Evolutionary conservation across 2,329 filamentous ascomycete species (phyloP).

Genomic region (Colletotrichum eleusines): DNA sequence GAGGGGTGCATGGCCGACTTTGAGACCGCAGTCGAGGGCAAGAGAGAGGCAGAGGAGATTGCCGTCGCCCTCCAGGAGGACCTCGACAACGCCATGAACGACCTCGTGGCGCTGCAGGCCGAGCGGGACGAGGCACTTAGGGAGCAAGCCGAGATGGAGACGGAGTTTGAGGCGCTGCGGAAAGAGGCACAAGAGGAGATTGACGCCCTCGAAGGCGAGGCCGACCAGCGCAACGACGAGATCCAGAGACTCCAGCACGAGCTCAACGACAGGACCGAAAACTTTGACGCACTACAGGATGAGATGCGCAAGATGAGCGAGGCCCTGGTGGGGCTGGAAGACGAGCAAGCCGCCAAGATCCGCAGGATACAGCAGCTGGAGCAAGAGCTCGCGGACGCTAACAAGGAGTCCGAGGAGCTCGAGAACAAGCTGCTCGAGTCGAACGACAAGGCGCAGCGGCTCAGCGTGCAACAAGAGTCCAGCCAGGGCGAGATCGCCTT

Average conservation of each 20-base stretch:
- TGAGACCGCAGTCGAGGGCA: slow-evolving; percentile 75
- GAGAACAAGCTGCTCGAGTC: slow-evolving; percentile 87
- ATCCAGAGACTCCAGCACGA: slow-evolving; percentile 78
- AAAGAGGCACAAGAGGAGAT: slow-evolving; percentile 76
- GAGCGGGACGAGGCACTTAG: slow-evolving; percentile 89
- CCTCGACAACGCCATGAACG: slow-evolving; percentile 81
- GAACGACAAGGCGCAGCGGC: slow-evolving; percentile 87
- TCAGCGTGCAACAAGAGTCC: slow-evolving; percentile 92
- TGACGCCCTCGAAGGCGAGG: slow-evolving; percentile 75
- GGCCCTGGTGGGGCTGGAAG: slow-evolving; percentile 86
- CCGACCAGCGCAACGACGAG: slow-evolving; percentile 79
- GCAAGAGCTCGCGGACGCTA: slow-evolving; percentile 83
- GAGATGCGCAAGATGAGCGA: slow-evolving; percentile 96
- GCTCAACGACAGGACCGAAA: slow-evolving; percentile 82
- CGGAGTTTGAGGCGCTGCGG: slow-evolving; percentile 70
- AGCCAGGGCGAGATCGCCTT: slow-evolving; percentile 94
- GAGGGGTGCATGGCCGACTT: slow-evolving; percentile 85
- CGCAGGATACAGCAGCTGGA: slow-evolving; percentile 86
- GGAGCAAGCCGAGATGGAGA: slow-evolving; percentile 69
- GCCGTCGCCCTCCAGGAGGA: slow-evolving; percentile 80
- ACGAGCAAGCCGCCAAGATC: slow-evolving; percentile 85
- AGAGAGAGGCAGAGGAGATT: slow-evolving; percentile 69
- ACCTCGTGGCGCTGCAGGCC: slow-evolving; percentile 80
- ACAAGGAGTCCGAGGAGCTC: slow-evolving; percentile 86
- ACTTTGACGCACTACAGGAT: slow-evolving; percentile 89